Conservation (phyloP, 768 basidiomycete genomes). For the Boletus subparvulus region DNA sequence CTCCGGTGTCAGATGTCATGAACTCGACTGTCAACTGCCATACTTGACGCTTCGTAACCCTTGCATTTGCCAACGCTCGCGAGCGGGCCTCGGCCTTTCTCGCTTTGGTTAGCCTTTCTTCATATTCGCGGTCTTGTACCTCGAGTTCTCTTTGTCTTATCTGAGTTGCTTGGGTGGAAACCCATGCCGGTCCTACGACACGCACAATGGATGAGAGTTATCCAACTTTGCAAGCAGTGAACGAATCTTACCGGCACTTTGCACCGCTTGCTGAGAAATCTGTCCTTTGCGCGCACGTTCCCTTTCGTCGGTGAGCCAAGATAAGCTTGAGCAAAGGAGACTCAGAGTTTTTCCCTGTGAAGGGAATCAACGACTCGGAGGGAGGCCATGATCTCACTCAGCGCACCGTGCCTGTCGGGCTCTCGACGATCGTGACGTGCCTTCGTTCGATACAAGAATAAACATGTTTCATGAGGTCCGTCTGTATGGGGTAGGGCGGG, state of each 20-base stretch:
- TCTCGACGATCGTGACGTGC: conserved; percentile 81
- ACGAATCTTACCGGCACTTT: conserved; percentile 27
- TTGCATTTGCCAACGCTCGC: conserved; percentile 51
- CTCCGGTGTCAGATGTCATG: conserved; percentile 2
- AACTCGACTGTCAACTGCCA: conserved; percentile 14
- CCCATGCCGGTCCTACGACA: conserved; percentile 66
- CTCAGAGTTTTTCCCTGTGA: conserved; percentile 85
- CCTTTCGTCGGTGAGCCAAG: conserved; percentile 73
- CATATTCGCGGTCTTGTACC: conserved; percentile 61
- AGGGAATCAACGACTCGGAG: background rate
- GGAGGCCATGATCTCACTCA: background rate
- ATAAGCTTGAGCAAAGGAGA: conserved; percentile 70
- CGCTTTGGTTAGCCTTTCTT: conserved; percentile 56
- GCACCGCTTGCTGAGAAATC: conserved; percentile 36
- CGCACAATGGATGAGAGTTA: conserved; percentile 9
- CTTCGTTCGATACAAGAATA: conserved; percentile 75
- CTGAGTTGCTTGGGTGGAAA: conserved; percentile 67
- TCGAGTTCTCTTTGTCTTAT: conserved; percentile 67
- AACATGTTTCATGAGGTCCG: conserved; percentile 83
- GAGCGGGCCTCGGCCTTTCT: conserved; percentile 60
- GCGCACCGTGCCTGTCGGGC: conserved; percentile 82
- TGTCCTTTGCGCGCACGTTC: conserved; percentile 68
- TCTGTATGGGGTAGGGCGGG: conserved; percentile 81
- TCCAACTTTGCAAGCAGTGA: background rate
- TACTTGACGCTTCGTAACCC: conserved; percentile 63